Evolutionary conservation across 108 stramenopile genomes (phyloP).

Genomic region (Skeletonema potamos): DNA sequence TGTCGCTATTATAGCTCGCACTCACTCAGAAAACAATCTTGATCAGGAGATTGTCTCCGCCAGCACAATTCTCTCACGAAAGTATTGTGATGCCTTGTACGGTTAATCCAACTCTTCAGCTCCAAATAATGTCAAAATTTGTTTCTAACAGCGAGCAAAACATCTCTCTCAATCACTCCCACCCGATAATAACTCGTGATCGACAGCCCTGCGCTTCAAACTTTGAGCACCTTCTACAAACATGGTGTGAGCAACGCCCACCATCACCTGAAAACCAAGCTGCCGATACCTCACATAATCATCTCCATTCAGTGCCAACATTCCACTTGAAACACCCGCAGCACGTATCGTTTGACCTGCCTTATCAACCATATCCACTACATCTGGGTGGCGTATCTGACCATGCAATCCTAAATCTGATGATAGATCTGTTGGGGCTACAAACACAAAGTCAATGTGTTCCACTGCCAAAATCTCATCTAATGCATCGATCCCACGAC

Average conservation of each 20-base stretch:
- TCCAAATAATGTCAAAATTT: too few relatives aligned
- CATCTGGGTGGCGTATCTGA: slow-evolving; percentile 47
- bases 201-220: slow-evolving; percentile 12
- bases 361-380: slow-evolving; percentile 28
- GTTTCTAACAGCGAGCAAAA: too few relatives aligned
- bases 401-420: slow-evolving; percentile 40
- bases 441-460: slow-evolving; percentile 44
- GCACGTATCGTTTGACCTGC: slow-evolving; percentile 17
- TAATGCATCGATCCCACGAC: slow-evolving; percentile 31
- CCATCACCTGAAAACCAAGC: slow-evolving; percentile 25
- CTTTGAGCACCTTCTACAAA: slow-evolving; percentile 34
- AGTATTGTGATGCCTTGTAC: too few relatives aligned
- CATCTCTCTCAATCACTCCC: not conserved
- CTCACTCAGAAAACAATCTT: too few relatives aligned
- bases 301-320: slow-evolving; percentile 23
- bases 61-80: too few relatives aligned
- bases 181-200: not conserved
- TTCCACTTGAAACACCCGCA: slow-evolving; percentile 26
- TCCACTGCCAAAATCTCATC: slow-evolving; percentile 38
- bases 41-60: too few relatives aligned
- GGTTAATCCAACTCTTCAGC: too few relatives aligned
- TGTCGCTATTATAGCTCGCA: too few relatives aligned
- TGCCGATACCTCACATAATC: slow-evolving; percentile 42
- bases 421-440: slow-evolving; percentile 44
- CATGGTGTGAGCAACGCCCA: slow-evolving; percentile 39